phyloP scores from a whole-genome alignment of 1,139 yeast species.

The Saccharomyces hybrid region DNA sequence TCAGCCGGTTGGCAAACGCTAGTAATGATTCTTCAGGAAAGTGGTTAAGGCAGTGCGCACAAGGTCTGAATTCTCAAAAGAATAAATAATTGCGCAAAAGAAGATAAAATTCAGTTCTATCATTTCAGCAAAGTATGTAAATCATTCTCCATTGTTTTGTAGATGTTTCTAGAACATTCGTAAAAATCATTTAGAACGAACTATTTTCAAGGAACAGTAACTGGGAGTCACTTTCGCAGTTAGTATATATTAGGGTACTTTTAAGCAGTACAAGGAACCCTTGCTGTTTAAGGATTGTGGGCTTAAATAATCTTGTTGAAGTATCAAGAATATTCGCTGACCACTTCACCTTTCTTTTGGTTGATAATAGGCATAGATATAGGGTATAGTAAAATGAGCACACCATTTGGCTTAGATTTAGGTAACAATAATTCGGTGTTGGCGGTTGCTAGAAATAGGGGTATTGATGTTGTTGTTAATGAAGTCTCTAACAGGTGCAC shows the following conservation, averaged over 20 bases:
- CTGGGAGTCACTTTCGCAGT: not conserved
- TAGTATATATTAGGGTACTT: conserved; percentile 1
- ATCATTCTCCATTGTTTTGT: conserved; percentile 4
- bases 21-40: conserved; percentile 30
- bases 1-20: conserved; percentile 34
- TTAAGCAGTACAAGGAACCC: not conserved
- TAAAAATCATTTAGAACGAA: not conserved
- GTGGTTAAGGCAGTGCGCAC: conserved; percentile 8
- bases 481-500: too few species aligned
- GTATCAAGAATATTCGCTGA: not conserved
- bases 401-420: too few species aligned
- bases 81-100: not conserved
- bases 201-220: not conserved
- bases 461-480: too few species aligned
- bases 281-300: not conserved
- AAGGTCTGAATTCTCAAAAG: not conserved
- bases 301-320: not conserved
- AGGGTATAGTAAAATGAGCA: not conserved
- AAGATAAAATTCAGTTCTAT: not conserved
- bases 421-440: too few species aligned
- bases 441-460: too few species aligned
- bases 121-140: not conserved
- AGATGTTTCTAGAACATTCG: conserved; percentile 10
- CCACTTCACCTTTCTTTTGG: not conserved
- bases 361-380: not conserved